These are phyloP conservation scores for Kodamaea nitidulidarum DNA, from an alignment of 805 yeast species.

Conservation along the genomic window DNA sequence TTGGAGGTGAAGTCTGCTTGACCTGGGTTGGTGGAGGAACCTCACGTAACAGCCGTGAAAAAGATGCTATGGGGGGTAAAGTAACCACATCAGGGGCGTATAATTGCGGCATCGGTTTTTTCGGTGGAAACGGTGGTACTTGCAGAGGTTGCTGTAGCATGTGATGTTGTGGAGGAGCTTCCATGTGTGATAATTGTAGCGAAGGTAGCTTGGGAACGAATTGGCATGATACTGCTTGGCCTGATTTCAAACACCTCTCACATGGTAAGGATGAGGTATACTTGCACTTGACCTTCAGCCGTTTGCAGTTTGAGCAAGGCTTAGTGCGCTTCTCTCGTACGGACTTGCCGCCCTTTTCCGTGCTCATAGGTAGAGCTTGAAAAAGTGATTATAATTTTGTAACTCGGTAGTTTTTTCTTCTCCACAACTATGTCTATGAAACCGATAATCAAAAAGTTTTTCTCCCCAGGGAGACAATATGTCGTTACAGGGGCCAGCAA, in stretches of 20 bases:
- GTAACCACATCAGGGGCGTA: not conserved
- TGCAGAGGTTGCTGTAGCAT: not conserved
- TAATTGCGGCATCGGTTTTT: not conserved
- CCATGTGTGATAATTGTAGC: constrained; percentile 24
- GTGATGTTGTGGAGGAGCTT: constrained; percentile 3
- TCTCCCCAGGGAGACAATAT: constrained; percentile 49
- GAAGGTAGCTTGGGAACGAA: constrained; percentile 53
- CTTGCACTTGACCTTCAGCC: constrained; percentile 59
- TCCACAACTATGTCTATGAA: constrained; percentile 22
- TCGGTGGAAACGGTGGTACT: not conserved
- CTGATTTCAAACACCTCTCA: constrained; percentile 50
- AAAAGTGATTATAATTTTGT: too few relatives aligned
- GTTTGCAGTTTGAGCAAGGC: constrained; percentile 63
- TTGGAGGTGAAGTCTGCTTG: constrained; percentile 1
- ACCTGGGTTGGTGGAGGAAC: not conserved
- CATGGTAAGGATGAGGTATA: constrained; percentile 50
- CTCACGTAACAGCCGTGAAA: constrained; percentile 5
- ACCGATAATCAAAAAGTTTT: constrained; percentile 40
- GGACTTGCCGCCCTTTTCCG: constrained; percentile 12
- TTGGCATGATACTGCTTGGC: constrained; percentile 46
- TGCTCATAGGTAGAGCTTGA: too few relatives aligned
- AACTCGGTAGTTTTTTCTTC: not conserved
- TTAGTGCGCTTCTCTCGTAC: constrained; percentile 42
- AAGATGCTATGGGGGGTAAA: constrained; percentile 5
- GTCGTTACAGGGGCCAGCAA: constrained; percentile 72